Evolutionary conservation across 2,329 filamentous ascomycete species (phyloP), one percentile per base, ranked within the genome.

Genomic region (Trichoderma atroviride): DNA sequence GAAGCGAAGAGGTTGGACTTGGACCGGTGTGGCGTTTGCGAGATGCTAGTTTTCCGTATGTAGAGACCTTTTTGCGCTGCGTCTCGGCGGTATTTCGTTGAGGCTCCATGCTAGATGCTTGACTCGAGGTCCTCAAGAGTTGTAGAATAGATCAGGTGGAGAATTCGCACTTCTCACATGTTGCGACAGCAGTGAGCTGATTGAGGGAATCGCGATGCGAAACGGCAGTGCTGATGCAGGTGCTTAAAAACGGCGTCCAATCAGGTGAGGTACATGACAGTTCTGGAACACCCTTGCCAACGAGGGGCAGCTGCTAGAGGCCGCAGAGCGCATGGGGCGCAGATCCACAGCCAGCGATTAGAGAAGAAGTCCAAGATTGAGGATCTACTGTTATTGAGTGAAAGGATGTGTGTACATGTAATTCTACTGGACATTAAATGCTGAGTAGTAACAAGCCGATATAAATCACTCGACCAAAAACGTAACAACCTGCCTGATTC

Each of bases 231-330:
- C 27, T 29, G 40, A 58, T 66, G 62, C 62, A 66, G 62, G 33
- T 40, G 53, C 62, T 66, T 66, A 66, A 57, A 56, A 43, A 10
- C 37, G 37, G 53, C 62, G 53, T 35, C 62, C 62, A 63, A 69
- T 69, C 50, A 69, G 59, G 33, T 56, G 59, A 50, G 59, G 47
- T 69, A 69, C 16, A 69, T 69, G 59, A 69, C 57, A 69, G 67
- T 55, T 65, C 35, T 53, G 64, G 56, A 55, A 47, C 35, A 53
- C 47, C 59, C 57, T 69, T 69, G 59, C 59, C 33, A 13, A 57
- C 35, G 62, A 66, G 62, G 52, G 62, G 53, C 62, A 56, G 19
- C 52, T 22, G 22, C n/a, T 50, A 50, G 47, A 58, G 13, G 43
- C 62, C 29, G 53, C n/a, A 53, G 19, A 29, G 27, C 13, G 33